Base-by-base conservation (phyloP, 78 protist species). In the Tieghemostelium lacteum region DNA sequence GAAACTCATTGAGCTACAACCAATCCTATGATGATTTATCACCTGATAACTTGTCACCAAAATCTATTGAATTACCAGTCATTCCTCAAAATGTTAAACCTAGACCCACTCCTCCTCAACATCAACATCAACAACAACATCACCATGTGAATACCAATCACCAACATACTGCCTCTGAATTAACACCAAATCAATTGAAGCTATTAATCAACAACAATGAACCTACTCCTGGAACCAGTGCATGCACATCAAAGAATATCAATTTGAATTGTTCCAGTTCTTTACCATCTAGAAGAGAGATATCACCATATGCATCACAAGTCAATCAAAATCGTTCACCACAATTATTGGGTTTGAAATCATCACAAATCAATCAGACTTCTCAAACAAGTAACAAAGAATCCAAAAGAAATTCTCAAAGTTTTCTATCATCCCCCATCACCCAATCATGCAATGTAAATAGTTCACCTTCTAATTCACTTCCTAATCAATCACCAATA, bases 1-100 rank as follows among this genome's bases (percentile, higher is more conserved):
- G 26, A 2, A 72, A 61, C 34, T 72, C 78, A 2, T 54, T 72
- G 50, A 55, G 33, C 33, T 49, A 54, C 31, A 72, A 60, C 63
- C 75, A 69, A 50, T 26, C 63, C 20, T 54, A 69, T 14, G 52
- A 45, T 45, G 52, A n/a, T 45, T 45, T 6, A 45, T 10, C 6
- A 14, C n/a, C 52, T 45, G 6, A 14, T 10, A 45, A 6, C 52
- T 14, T 14, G 52, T 14, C n/a, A 14, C 52, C 52, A 45, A 45
- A 45, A 10, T 45, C 52, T 10, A 45, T 45, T 45, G 6, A 14
- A 10, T 6, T 45, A 14, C 52, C 52, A 45, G n/a, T 10, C 52
- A 45, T 10, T 45, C 6, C 52, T 14, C 52, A 6, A 45, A 45
- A 6, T 6, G 10, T 10, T 45, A 6, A 6, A 45, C 52, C 52